A percentile compares a stretch with the other conserved stretches of the same genome.
Evolutionary conservation across 352 stramenopile genomes (phyloP).

Genomic region (Nothophytophthora sp.): DNA sequence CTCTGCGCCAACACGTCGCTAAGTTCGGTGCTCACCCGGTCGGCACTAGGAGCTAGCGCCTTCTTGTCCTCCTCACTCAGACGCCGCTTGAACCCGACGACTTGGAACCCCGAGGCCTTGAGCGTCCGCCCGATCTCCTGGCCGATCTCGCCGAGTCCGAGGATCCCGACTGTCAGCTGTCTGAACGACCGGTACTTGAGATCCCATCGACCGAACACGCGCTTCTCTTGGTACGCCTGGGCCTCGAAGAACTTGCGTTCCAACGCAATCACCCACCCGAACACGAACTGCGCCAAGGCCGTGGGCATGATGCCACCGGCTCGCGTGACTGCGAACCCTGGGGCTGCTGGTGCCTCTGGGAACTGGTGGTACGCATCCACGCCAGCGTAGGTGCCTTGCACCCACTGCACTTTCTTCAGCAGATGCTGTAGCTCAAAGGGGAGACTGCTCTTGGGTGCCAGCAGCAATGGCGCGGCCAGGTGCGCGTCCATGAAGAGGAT

Average conservation of each 20-base stretch:
- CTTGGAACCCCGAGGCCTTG: conserved; percentile 57
- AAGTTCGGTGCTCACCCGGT: conserved; percentile 47
- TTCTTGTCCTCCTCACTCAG: conserved; percentile 24
- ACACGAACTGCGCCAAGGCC: conserved; percentile 49
- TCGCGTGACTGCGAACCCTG: conserved; percentile 45
- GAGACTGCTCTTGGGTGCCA: conserved; percentile 34
- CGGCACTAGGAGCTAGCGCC: conserved; percentile 20
- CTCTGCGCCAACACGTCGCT: conserved; percentile 42
- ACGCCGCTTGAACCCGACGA: conserved; percentile 69
- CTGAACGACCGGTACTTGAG: conserved; percentile 42
- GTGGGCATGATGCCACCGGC: conserved; percentile 56
- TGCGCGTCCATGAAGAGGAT: conserved; percentile 36
- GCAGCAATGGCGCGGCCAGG: conserved; percentile 32
- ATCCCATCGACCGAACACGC: conserved; percentile 32
- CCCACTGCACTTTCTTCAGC: conserved; percentile 48
- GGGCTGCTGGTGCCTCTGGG: conserved; percentile 11
- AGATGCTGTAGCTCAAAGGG: conserved; percentile 37
- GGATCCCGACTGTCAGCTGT: conserved; percentile 52
- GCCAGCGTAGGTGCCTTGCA: conserved; percentile 56
- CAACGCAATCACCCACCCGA: conserved; percentile 48
- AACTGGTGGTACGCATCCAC: conserved; percentile 49
- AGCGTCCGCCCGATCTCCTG: conserved; percentile 53
- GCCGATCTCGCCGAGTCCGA: conserved; percentile 64
- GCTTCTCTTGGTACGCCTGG: conserved; percentile 28
- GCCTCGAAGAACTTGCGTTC: conserved; percentile 46